Evolutionary conservation across 1,139 yeast species (phyloP).

Genomic region (Scheffersomyces illinoinensis): DNA sequence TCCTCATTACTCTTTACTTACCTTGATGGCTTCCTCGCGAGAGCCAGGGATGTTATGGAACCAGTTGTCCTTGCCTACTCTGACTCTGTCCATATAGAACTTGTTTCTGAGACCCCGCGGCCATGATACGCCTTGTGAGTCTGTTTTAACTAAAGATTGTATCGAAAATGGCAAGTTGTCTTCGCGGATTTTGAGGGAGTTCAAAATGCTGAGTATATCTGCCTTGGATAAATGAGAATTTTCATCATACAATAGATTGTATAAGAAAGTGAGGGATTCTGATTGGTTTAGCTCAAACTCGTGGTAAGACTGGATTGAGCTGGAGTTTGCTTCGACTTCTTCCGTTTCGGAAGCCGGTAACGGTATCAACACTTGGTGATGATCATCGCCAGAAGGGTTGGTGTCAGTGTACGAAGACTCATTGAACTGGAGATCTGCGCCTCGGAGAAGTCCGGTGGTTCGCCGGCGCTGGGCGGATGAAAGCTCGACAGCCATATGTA

Average conservation of each 20-base stretch:
- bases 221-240: conserved; percentile 33
- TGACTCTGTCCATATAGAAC: conserved; percentile 32
- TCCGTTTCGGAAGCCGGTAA: not conserved
- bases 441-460: not conserved
- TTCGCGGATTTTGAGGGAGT: conserved; percentile 38
- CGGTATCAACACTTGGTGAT: conserved; percentile 1
- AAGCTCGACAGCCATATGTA: not conserved
- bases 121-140: conserved; percentile 43
- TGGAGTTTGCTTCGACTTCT: not conserved
- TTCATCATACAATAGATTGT: conserved; percentile 43
- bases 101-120: conserved; percentile 31
- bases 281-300: conserved; percentile 45
- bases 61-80: conserved; percentile 40
- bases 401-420: not conserved
- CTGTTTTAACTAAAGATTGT: conserved; percentile 12
- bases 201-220: conserved; percentile 38
- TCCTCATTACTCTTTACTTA: conserved; percentile 21
- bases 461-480: not conserved
- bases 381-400: conserved; percentile 1
- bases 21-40: conserved; percentile 30
- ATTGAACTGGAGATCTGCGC: not conserved
- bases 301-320: conserved; percentile 11
- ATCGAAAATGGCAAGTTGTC: conserved; percentile 31
- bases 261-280: conserved; percentile 41
- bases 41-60: conserved; percentile 41